Conservation (phyloP, 805 yeast species). For the Lipomyces japonicus region DNA sequence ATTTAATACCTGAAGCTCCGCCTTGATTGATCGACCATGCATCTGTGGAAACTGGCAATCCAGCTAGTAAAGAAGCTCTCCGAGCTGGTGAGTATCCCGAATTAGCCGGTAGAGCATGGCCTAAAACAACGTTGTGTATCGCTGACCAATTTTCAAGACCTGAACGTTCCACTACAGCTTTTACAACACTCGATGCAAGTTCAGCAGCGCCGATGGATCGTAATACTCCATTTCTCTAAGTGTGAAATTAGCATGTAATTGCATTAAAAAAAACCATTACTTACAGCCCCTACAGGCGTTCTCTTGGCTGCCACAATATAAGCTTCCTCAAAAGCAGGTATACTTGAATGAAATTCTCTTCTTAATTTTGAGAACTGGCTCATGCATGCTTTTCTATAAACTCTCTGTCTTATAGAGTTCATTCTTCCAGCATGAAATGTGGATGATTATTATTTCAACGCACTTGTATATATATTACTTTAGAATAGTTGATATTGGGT, state of each 20-base stretch:
- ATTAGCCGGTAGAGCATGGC: constrained; percentile 88
- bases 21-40: constrained; percentile 94
- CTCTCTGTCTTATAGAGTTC: too few relatives aligned
- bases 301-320: constrained; percentile 85
- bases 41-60: constrained; percentile 71
- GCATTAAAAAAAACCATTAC: neutral
- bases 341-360: neutral
- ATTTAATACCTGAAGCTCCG: constrained; percentile 93
- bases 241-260: neutral
- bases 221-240: constrained; percentile 59
- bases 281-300: constrained; percentile 81
- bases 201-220: constrained; percentile 69
- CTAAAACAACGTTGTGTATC: constrained; percentile 89
- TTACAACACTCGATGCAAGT: constrained; percentile 82
- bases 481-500: too few relatives aligned
- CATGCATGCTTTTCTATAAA: too few relatives aligned
- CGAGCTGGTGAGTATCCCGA: constrained; percentile 98
- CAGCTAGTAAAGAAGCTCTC: constrained; percentile 93
- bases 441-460: too few relatives aligned
- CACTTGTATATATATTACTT: too few relatives aligned
- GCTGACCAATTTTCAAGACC: constrained; percentile 33
- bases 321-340: constrained; percentile 40
- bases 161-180: constrained; percentile 61
- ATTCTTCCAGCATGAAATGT: too few relatives aligned
- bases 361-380: too few relatives aligned